Conservation (phyloP, 305 asterid genomes). For the Caryopteris hybrid region DNA sequence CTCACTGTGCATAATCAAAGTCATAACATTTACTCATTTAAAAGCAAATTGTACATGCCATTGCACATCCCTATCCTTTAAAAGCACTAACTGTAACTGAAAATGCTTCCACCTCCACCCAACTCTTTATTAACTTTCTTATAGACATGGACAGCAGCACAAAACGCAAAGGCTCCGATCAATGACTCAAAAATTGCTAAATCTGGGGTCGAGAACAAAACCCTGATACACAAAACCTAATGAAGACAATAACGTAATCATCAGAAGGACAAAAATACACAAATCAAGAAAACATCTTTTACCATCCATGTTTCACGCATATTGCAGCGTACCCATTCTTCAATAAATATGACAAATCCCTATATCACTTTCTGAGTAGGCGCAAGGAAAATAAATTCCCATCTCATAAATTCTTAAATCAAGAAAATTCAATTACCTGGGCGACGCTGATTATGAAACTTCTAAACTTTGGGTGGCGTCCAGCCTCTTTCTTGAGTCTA, state of each 20-base stretch:
- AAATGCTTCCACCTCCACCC: not conserved
- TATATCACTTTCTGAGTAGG: not conserved
- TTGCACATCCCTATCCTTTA: not conserved
- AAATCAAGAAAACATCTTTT: too few species aligned
- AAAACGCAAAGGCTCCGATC: too few species aligned
- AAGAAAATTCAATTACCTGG: constrained; percentile 47
- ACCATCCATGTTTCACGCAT: too few species aligned
- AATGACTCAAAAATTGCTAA: too few species aligned
- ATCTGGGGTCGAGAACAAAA: too few species aligned
- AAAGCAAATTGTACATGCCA: not conserved
- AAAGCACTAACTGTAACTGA: not conserved
- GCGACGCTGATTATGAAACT: constrained; percentile 61
- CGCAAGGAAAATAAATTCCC: not conserved
- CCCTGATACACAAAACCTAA: too few species aligned
- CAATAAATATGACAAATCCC: not conserved
- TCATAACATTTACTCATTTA: not conserved
- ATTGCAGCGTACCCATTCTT: too few species aligned
- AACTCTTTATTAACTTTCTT: too few species aligned
- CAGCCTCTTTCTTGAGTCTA: constrained; percentile 73
- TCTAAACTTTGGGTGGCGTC: constrained; percentile 78
- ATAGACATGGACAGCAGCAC: too few species aligned
- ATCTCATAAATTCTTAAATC: not conserved
- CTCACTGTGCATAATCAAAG: not conserved
- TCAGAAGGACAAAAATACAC: too few species aligned
- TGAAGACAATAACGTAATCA: too few species aligned